Percentiles rank a stretch among this genome's conserved stretches.
Conservation (phyloP, 2,329 filamentous ascomycete genomes). For the Fusarium penzigii region DNA sequence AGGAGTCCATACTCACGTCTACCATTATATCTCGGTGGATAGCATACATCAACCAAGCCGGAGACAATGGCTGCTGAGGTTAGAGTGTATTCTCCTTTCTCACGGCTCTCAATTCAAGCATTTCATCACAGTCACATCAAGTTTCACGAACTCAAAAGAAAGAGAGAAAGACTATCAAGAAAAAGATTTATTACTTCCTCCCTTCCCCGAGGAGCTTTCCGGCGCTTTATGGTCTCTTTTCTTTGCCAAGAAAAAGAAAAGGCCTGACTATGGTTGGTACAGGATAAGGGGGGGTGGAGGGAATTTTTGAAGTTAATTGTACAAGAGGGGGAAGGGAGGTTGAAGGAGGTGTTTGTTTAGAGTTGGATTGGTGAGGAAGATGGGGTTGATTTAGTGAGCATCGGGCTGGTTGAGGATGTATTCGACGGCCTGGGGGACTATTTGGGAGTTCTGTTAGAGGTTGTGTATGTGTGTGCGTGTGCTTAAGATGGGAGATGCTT, state of each 20-base stretch:
- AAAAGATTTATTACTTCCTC: not conserved
- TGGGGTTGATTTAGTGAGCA: slow-evolving; percentile 59
- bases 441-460: slow-evolving; percentile 4
- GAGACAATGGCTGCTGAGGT: no score
- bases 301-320: slow-evolving; percentile 13
- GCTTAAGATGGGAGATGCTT: slow-evolving; percentile 42
- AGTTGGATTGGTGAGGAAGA: slow-evolving; percentile 18
- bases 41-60: no score
- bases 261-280: slow-evolving; percentile 2
- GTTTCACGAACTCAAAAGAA: not conserved
- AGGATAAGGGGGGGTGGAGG: slow-evolving; percentile 1
- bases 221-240: not conserved
- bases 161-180: not conserved
- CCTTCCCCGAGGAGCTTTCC: not conserved
- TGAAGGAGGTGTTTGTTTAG: slow-evolving; percentile 7
- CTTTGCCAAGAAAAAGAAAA: not conserved
- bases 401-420: slow-evolving; percentile 94
- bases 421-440: slow-evolving; percentile 91
- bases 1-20: no score
- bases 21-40: no score
- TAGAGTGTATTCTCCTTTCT: no score
- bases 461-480: not conserved
- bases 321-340: slow-evolving; percentile 13
- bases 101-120: no score
- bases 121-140: no score